A percentile compares a stretch with the other conserved stretches of the same genome.
Conservation (phyloP, 2,329 filamentous ascomycete genomes). For the Clarireedia monteithiana region DNA sequence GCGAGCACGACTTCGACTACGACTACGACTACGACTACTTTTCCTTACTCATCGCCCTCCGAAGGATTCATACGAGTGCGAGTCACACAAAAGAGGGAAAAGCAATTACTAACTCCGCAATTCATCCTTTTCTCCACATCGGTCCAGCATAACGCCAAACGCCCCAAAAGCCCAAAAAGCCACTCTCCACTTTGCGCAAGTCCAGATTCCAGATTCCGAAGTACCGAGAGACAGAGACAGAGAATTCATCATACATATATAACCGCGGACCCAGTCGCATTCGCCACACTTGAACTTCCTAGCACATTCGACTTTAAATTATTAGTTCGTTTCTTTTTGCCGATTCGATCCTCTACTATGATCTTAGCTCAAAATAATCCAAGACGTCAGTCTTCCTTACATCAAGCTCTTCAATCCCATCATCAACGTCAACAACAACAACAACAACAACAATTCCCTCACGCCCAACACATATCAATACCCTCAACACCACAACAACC, state of each 20-base stretch:
- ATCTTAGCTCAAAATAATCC: background rate
- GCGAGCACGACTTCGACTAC: background rate
- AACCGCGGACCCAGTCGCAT: background rate
- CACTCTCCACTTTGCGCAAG: background rate
- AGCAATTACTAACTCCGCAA: background rate
- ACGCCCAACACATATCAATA: background rate
- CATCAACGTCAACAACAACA: background rate
- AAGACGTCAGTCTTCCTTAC: constrained; percentile 2
- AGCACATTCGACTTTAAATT: background rate
- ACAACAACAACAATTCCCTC: background rate
- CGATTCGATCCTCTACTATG: background rate
- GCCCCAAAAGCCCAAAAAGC: no score
- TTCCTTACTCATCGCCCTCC: background rate
- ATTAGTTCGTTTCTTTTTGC: background rate
- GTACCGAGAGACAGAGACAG: background rate
- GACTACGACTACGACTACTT: background rate
- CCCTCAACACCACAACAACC: background rate
- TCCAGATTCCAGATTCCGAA: background rate
- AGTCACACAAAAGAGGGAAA: background rate
- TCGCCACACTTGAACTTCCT: background rate
- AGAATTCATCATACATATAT: background rate
- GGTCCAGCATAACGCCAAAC: no score
- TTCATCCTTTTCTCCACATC: no score
- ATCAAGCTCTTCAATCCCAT: background rate
- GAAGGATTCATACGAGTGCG: constrained; percentile 1